Base-by-base conservation (phyloP, 768 basidiomycete species). In the Mycena crocata region DNA sequence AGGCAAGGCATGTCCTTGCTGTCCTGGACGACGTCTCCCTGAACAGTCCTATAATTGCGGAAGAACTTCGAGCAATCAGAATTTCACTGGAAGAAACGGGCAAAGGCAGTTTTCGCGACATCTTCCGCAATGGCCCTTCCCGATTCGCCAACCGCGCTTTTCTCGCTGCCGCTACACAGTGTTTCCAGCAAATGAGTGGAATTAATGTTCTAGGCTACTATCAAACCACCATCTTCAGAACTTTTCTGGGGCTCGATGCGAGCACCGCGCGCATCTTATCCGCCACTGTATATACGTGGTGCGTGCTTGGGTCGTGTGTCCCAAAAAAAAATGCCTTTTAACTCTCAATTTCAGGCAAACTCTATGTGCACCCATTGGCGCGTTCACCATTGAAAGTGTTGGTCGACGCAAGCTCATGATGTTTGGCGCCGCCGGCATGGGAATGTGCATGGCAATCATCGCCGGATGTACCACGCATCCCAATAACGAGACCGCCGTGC, bases 131-230 rank as follows among this genome's bases (percentile, higher is more conserved):
- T 24, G 69, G 69, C 0, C 69, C 69, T 1, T 32, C 46, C 40
- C 69, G 69, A 12, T 66, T 70, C 40, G 65, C 69, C 2, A 70
- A 70, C 40, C 69, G 69, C 31, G 69, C 69, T 12, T 70, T 70
- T 42, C 64, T 70, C 32, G 69, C 69, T 19, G 69, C 69, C 12
- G 28, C 23, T 13, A 52, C 57, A 15, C 69, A 70, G 32, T 70
- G 64, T 46, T 66, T 67, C 52, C 69, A 70, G 62, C 69, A 70
- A 55, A 70, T 70, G 69, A 56, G 45, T 17, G 69, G 69, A 24
- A 70, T 70, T 52, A 70, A 70, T n/a, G 62, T 70, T 6, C 65
- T 67, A 3, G 65, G 69, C 23, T 70, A 42, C 61, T 70, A 70
- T 42, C 69, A 70, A 48, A 60, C 69, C 1, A 70, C 69, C 10